phyloP scores from a whole-genome alignment of 2,329 filamentous ascomycete species.

The Aspergillus puulaauensis region DNA sequence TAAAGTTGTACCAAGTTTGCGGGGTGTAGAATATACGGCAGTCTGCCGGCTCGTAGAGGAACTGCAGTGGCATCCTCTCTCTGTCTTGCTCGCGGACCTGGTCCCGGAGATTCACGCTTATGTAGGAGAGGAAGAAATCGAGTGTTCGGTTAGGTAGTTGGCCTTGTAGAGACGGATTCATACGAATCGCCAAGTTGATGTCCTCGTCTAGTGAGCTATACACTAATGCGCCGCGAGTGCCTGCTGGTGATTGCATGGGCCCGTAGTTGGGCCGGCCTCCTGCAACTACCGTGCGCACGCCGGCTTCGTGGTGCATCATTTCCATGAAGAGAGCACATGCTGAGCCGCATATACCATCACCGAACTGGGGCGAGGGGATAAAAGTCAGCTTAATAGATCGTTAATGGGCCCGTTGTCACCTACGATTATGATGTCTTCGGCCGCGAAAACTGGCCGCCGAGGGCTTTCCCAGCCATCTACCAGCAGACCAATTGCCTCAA shows the following conservation, averaged over 20 bases:
- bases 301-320: conserved; percentile 48
- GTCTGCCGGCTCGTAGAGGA: conserved; percentile 54
- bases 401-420: no score
- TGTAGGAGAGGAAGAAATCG: background rate
- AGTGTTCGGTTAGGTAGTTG: background rate
- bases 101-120: conserved; percentile 29
- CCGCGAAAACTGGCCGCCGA: conserved; percentile 13
- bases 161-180: background rate
- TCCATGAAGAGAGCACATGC: conserved; percentile 59
- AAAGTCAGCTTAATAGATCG: no score
- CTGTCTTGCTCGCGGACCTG: conserved; percentile 41
- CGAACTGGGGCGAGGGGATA: conserved; percentile 24
- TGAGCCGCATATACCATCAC: conserved; percentile 57
- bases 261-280: conserved; percentile 56
- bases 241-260: conserved; percentile 63
- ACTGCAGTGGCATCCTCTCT: no score
- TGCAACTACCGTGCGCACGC: conserved; percentile 55
- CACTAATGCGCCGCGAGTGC: conserved; percentile 53
- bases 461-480: background rate
- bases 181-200: background rate
- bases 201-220: background rate
- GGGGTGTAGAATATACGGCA: conserved; percentile 59
- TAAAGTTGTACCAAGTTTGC: background rate
- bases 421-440: conserved; percentile 31
- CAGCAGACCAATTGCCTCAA: background rate